Conservation (phyloP, 176 grass and related monocot species). For the Hordeum vulgare region MorexV3_pseudomolecules_assembly NC_058521.1:563358944-563359443, state of each 20-base stretch:
- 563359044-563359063: constrained; percentile 45
- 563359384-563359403: not conserved
- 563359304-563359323: not conserved
- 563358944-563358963: constrained; percentile 55
- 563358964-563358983: constrained; percentile 50
- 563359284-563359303: constrained; percentile 65
- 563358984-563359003: constrained; percentile 50
- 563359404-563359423: not conserved
- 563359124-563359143: constrained; percentile 29
- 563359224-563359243: constrained; percentile 25
- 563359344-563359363: not conserved
- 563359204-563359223: not conserved
- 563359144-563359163: not conserved
- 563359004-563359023: constrained; percentile 60
- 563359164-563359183: not conserved
- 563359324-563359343: not conserved
- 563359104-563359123: constrained; percentile 67
- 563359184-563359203: not conserved
- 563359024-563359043: constrained; percentile 50
- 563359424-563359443: not conserved
- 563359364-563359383: not conserved
- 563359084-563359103: constrained; percentile 58
- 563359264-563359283: constrained; percentile 57
- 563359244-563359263: constrained; percentile 71
- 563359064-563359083: constrained; percentile 67